A percentile compares a stretch with the other conserved stretches of the same genome.
Conservation (phyloP, 768 basidiomycete species). For the Pholiota conissans region DNA sequence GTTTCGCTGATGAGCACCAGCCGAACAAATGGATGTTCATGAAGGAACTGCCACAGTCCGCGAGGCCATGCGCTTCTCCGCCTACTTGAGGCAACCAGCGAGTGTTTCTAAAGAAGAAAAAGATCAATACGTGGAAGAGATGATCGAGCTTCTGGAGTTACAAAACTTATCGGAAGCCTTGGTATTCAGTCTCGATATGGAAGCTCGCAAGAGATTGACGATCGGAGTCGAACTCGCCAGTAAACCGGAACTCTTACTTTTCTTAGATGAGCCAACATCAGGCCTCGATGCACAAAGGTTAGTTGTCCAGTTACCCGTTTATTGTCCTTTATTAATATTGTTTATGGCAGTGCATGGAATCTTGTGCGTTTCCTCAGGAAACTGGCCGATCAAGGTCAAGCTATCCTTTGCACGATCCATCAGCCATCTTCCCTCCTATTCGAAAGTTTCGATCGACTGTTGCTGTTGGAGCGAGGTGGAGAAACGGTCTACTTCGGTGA, state of each 20-base stretch:
- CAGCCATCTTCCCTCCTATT: slow-evolving; percentile 87
- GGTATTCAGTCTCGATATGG: slow-evolving; percentile 66
- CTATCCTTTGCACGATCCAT: slow-evolving; percentile 89
- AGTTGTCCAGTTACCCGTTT: background rate
- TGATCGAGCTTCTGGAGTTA: slow-evolving; percentile 81
- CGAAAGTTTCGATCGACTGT: slow-evolving; percentile 77
- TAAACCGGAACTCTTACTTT: slow-evolving; percentile 77
- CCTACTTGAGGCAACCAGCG: slow-evolving; percentile 78
- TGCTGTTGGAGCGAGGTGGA: slow-evolving; percentile 75
- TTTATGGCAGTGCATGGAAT: slow-evolving; percentile 71
- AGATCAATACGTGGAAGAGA: slow-evolving; percentile 77
- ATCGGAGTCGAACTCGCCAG: slow-evolving; percentile 92
- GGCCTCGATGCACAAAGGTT: slow-evolving; percentile 46
- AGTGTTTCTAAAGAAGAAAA: slow-evolving; percentile 70
- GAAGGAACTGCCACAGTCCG: slow-evolving; percentile 82
- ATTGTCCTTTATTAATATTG: slow-evolving; percentile 43
- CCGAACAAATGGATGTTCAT: slow-evolving; percentile 87
- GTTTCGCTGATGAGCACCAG: slow-evolving; percentile 30
- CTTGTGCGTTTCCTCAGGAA: slow-evolving; percentile 80
- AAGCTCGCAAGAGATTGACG: slow-evolving; percentile 82
- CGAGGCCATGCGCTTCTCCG: slow-evolving; percentile 84
- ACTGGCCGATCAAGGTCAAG: slow-evolving; percentile 82
- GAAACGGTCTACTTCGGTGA: slow-evolving; percentile 95
- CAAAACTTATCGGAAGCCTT: slow-evolving; percentile 84
- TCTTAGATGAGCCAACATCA: slow-evolving; percentile 56